Base-by-base conservation (phyloP, 2,329 filamentous ascomycete species). In the Neopestalotiopsis sp. region DNA sequence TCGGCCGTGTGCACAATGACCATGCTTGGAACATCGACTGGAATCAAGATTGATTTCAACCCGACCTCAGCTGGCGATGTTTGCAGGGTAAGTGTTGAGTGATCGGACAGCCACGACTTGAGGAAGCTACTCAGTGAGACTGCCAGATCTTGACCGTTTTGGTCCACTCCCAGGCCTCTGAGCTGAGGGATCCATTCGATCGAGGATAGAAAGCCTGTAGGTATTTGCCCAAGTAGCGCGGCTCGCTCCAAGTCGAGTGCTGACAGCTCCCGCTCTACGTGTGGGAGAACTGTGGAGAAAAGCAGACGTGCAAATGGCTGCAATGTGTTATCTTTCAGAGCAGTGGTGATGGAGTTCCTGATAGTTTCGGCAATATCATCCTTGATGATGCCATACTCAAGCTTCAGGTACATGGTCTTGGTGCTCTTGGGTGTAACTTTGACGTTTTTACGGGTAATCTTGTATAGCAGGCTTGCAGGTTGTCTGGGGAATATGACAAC, bases 21-120 rank as follows among this genome's bases (percentile, higher is more conserved):
- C 1, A 97, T 86, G 1, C 92, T 90, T 0, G 95, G 95, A 1
- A 99, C 90, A 69, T 97, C 94, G 14, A 99, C 95, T 0, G 95
- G 93, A 66, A 99, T 97, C 38, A 92, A 85, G 73, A 99, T 95
- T 13, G 90, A 90, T 24, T 87, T 87, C 70, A 79, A 84, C 24
- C 87, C 82, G 28, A 80, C 64, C 5, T 62, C 59, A 5, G 32
- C 30, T 32, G 79, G 76, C 56, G 82, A 74, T 1, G 72, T 70
- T 53, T 80, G 74, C 0, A 84, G 70, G 2, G 59, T 24, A 1
- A 86, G 69, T 3, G 68, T 75, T 1, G 79, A 76, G 64, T 84
- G 74, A 34, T 75, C 67, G 5, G 70, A 71, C 49, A 82, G 77
- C 82, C 83, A 86, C 10, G 69, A 70, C n/a, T 67, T 71, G 12